These are phyloP conservation scores for Vitis labrusca DNA, from an alignment of 164 flowering plant species.

Conservation along the genomic window DNA sequence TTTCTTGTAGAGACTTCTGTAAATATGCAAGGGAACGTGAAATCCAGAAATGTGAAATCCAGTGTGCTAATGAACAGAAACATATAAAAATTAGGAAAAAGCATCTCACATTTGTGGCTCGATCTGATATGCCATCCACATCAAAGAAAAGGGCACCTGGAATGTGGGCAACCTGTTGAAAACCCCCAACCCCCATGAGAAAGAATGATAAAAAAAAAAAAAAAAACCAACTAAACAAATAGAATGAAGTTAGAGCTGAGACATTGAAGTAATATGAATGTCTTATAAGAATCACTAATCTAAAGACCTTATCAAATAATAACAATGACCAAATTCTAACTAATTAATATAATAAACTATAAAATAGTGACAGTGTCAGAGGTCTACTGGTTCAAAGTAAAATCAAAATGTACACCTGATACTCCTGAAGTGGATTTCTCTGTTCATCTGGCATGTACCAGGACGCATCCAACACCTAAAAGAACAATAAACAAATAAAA, in stretches of 20 bases:
- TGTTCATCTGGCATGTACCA: slow-evolving; percentile 99
- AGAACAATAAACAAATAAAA: background rate
- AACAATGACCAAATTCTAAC: too few species aligned
- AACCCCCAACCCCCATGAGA: background rate
- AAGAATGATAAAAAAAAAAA: background rate
- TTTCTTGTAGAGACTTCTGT: too few species aligned
- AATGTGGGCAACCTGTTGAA: slow-evolving; percentile 88
- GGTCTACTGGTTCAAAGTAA: background rate
- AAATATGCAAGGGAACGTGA: too few species aligned
- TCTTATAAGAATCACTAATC: too few species aligned
- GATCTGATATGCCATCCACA: slow-evolving; percentile 91
- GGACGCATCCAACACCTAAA: slow-evolving; percentile 90
- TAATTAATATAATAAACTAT: background rate
- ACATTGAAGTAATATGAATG: too few species aligned
- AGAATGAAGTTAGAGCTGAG: background rate
- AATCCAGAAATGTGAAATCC: background rate
- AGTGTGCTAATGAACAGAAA: background rate
- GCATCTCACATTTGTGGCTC: slow-evolving; percentile 66
- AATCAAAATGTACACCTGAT: slow-evolving; percentile 57
- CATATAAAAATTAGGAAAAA: slow-evolving; percentile 5
- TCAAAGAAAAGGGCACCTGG: slow-evolving; percentile 99
- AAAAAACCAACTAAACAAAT: background rate
- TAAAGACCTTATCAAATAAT: too few species aligned
- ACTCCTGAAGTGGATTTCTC: slow-evolving; percentile 95
- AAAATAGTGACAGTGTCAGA: too few species aligned